Evolutionary conservation across 2,329 filamentous ascomycete genomes (phyloP).

Genomic region (Fusarium mexicanum): DNA sequence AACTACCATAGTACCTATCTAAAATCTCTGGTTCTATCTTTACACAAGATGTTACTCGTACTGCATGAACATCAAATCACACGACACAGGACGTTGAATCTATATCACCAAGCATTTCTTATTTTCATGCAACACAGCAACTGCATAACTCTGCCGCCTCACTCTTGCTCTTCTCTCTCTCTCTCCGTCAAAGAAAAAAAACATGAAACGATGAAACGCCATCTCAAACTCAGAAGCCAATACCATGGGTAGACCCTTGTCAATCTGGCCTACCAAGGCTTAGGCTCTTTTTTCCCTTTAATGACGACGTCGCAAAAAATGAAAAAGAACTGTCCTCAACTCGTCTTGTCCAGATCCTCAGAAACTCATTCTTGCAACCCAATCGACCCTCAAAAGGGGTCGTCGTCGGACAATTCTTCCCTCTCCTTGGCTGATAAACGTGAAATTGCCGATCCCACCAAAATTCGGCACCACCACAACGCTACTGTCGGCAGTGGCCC

Average conservation of each 20-base stretch:
- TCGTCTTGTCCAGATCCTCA: conserved; percentile 4
- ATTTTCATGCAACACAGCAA: background rate
- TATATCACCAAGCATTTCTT: background rate
- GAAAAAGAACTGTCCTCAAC: background rate
- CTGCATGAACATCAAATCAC: conserved; percentile 8
- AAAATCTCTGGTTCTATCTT: background rate
- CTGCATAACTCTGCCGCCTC: background rate
- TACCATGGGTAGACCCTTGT: conserved; percentile 23
- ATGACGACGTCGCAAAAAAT: conserved; percentile 15
- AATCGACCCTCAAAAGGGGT: conserved; percentile 19
- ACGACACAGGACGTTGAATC: background rate
- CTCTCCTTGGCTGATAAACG: background rate
- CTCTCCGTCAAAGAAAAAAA: background rate
- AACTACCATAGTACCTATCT: no score
- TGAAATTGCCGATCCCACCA: conserved; percentile 24
- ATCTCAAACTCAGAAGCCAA: conserved; percentile 30
- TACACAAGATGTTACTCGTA: conserved; percentile 5
- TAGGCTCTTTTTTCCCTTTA: background rate
- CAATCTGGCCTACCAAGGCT: conserved; percentile 11
- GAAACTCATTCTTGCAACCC: conserved; percentile 7
- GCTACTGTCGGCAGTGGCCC: conserved; percentile 34
- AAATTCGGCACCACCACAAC: background rate
- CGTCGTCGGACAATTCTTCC: conserved; percentile 3
- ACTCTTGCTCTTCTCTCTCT: background rate
- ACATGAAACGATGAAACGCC: conserved; percentile 33